phyloP scores from a whole-genome alignment of 768 basidiomycete species.

The Polyporus arcularius region DNA sequence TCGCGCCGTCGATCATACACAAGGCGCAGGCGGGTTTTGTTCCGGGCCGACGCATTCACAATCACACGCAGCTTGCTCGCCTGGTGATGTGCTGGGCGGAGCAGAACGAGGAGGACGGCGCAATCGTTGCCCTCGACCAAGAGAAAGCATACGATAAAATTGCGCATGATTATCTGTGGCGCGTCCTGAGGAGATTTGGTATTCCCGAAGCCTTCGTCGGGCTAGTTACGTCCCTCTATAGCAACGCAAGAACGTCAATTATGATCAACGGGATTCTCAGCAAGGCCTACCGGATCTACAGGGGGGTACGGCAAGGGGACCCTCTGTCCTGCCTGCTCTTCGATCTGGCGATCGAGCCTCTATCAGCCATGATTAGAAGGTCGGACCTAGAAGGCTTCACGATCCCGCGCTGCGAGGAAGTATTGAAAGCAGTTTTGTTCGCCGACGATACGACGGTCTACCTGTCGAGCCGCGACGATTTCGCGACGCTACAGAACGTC shows the following conservation, averaged over 20 bases:
- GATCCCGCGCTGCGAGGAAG: slow-evolving; percentile 13
- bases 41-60: slow-evolving; percentile 28
- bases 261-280: slow-evolving; percentile 37
- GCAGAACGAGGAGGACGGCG: slow-evolving; percentile 4
- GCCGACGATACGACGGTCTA: slow-evolving; percentile 30
- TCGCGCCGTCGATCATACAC: slow-evolving; percentile 29
- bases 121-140: slow-evolving; percentile 17
- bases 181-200: slow-evolving; percentile 1
- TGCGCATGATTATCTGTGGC: slow-evolving; percentile 18
- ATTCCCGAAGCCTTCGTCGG: slow-evolving; percentile 20
- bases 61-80: slow-evolving; percentile 33
- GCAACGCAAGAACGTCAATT: slow-evolving; percentile 28
- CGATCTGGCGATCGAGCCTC: slow-evolving; percentile 33
- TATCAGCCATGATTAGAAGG: slow-evolving; percentile 23
- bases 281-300: slow-evolving; percentile 22
- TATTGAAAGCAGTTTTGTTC: slow-evolving; percentile 25
- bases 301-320: slow-evolving; percentile 40
- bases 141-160: slow-evolving; percentile 25
- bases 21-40: slow-evolving; percentile 43
- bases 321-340: slow-evolving; percentile 36
- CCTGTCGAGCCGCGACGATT: slow-evolving; percentile 21
- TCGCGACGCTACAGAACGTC: neutral
- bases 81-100: slow-evolving; percentile 15
- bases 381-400: slow-evolving; percentile 22
- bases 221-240: slow-evolving; percentile 33